Percentiles rank a stretch among this genome's conserved stretches.
These are phyloP conservation scores for Lactarius hengduanensis DNA, from an alignment of 768 basidiomycete genomes.

Conservation along the genomic window DNA sequence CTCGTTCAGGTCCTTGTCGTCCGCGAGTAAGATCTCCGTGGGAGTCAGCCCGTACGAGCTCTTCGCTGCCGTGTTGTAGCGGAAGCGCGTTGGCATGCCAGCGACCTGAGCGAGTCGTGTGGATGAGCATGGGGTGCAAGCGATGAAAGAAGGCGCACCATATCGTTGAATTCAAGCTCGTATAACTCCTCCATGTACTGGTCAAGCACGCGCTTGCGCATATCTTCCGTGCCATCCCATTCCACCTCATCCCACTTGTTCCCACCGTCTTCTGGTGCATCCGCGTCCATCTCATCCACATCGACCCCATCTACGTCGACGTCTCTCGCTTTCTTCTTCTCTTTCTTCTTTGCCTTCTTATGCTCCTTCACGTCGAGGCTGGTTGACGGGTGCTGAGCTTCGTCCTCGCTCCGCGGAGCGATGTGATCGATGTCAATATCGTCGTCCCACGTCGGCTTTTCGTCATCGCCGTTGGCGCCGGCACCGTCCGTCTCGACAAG, in stretches of 20 bases:
- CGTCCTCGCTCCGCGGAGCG: constrained; percentile 38
- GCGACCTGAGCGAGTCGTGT: constrained; percentile 57
- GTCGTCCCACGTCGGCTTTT: constrained; percentile 90
- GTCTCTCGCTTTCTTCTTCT: constrained; percentile 56
- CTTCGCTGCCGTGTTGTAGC: constrained; percentile 70
- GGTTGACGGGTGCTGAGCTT: constrained; percentile 1
- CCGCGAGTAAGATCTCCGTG: constrained; percentile 86
- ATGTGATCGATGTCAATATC: constrained; percentile 83
- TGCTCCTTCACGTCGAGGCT: constrained; percentile 16
- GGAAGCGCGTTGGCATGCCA: constrained; percentile 89
- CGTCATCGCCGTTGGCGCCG: constrained; percentile 37
- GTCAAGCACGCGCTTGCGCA: constrained; percentile 78
- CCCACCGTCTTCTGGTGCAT: constrained; percentile 44
- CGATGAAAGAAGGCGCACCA: constrained; percentile 52
- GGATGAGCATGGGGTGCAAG: constrained; percentile 4
- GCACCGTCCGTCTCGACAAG: constrained; percentile 56
- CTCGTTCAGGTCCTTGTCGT: constrained; percentile 89
- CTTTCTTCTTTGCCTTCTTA: constrained; percentile 45
- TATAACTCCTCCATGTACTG: constrained; percentile 92
- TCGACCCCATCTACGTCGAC: constrained; percentile 50
- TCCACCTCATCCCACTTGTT: constrained; percentile 51
- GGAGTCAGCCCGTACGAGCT: constrained; percentile 71
- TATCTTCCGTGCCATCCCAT: constrained; percentile 89
- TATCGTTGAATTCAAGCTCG: constrained; percentile 91
- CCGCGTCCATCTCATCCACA: constrained; percentile 52